A percentile compares a stretch with the other conserved stretches of the same genome.
Conservation (phyloP, 352 stramenopile species). For the Phytophthora europaea region DNA sequence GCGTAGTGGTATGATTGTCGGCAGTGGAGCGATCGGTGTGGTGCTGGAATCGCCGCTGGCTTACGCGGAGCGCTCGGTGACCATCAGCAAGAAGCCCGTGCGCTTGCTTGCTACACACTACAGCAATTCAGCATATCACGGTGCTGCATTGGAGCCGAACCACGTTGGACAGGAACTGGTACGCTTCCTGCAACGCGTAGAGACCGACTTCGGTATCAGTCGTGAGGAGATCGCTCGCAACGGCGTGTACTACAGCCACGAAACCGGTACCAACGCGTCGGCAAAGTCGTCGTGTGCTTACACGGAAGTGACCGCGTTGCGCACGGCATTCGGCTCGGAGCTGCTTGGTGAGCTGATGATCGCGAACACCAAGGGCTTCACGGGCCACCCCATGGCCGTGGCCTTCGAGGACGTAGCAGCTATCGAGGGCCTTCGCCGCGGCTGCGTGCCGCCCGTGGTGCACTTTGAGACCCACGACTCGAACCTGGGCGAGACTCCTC, state of each 20-base stretch:
- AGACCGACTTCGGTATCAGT: conserved; percentile 93
- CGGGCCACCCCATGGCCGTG: conserved; percentile 97
- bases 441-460: conserved; percentile 91
- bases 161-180: conserved; percentile 95
- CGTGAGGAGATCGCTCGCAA: conserved; percentile 91
- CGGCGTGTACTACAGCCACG: conserved; percentile 98
- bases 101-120: conserved; percentile 94
- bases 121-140: conserved; percentile 97
- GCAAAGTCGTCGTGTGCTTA: conserved; percentile 93
- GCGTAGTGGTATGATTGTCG: conserved; percentile 96
- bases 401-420: conserved; percentile 97
- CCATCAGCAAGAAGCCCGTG: conserved; percentile 41
- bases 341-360: conserved; percentile 84
- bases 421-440: conserved; percentile 91
- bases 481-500: conserved; percentile 54
- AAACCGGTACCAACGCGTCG: conserved; percentile 97
- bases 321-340: conserved; percentile 77
- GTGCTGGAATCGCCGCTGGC: conserved; percentile 74
- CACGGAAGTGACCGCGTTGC: conserved; percentile 89
- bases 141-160: conserved; percentile 93
- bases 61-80: conserved; percentile 28
- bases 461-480: conserved; percentile 93
- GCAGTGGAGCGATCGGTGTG: conserved; percentile 89
- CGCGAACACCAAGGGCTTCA: conserved; percentile 96
- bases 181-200: conserved; percentile 89